Percentiles rank a stretch among this genome's conserved stretches.
Conservation (phyloP, 352 stramenopile species). For the Phytophthora uliginosa region DNA sequence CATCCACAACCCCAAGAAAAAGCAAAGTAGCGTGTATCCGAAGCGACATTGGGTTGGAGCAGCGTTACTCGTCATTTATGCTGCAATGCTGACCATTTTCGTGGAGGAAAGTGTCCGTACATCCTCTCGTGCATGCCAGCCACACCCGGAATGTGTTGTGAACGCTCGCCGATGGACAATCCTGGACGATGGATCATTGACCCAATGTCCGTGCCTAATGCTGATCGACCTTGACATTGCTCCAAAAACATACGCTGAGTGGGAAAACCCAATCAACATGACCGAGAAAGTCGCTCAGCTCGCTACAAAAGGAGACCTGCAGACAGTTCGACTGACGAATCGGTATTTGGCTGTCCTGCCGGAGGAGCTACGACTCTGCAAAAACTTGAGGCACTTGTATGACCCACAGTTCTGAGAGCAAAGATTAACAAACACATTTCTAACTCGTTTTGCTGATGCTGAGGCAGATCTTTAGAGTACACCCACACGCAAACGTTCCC, state of each 20-base stretch:
- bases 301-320: neutral
- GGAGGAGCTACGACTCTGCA: slow-evolving; percentile 35
- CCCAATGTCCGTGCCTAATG: neutral
- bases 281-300: neutral
- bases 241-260: neutral
- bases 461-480: slow-evolving; percentile 30
- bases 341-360: slow-evolving; percentile 19
- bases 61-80: neutral
- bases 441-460: too few relatives aligned
- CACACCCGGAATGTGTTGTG: neutral
- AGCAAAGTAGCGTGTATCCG: neutral
- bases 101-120: neutral
- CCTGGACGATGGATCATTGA: neutral
- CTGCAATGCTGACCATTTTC: neutral
- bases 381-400: neutral
- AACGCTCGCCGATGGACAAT: neutral
- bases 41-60: neutral
- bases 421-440: neutral
- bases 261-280: neutral
- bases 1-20: neutral
- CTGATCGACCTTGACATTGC: neutral
- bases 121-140: neutral
- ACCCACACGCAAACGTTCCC: slow-evolving; percentile 24
- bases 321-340: neutral
- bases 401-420: too few relatives aligned